These are phyloP conservation scores for Pilobolus umbonatus DNA, from an alignment of 192 early-diverging fungal genomes.

Conservation along the genomic window DNA sequence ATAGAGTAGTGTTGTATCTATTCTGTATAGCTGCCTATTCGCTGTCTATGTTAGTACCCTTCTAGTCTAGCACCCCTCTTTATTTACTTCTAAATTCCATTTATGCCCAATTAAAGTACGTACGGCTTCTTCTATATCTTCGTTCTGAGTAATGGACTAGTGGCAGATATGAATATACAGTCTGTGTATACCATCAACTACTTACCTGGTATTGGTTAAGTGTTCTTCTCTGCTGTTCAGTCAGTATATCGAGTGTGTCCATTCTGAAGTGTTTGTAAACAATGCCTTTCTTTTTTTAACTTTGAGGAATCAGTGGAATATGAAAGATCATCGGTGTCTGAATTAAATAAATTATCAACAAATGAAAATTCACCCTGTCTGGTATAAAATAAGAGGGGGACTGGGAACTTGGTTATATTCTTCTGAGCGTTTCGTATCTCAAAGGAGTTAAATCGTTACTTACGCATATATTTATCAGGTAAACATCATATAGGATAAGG, in stretches of 20 bases:
- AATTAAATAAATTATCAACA: no score
- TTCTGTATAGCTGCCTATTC: not conserved
- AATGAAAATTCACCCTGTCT: no score
- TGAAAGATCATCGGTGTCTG: no score
- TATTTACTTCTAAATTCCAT: constrained; percentile 11
- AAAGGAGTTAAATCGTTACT: constrained; percentile 27
- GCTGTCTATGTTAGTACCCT: not conserved
- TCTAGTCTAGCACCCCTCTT: not conserved
- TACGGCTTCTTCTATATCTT: not conserved
- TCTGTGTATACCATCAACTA: not conserved
- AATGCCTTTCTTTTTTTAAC: no score
- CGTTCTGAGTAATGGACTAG: not conserved
- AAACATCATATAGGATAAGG: not conserved
- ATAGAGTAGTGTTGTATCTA: not conserved
- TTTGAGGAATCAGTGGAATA: no score
- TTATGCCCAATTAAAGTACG: not conserved
- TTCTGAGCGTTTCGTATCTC: constrained; percentile 22
- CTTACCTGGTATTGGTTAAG: constrained; percentile 21
- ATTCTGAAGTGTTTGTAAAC: not conserved
- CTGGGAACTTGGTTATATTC: not conserved
- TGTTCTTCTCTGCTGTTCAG: constrained; percentile 8
- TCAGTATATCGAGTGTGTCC: constrained; percentile 6
- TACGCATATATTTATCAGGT: constrained; percentile 15
- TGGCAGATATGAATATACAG: not conserved
- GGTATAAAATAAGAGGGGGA: no score